A percentile compares a stretch with the other conserved stretches of the same genome.
Evolutionary conservation across 495 filamentous ascomycete species (phyloP).

Genomic region (Hypoxylon rickii): DNA sequence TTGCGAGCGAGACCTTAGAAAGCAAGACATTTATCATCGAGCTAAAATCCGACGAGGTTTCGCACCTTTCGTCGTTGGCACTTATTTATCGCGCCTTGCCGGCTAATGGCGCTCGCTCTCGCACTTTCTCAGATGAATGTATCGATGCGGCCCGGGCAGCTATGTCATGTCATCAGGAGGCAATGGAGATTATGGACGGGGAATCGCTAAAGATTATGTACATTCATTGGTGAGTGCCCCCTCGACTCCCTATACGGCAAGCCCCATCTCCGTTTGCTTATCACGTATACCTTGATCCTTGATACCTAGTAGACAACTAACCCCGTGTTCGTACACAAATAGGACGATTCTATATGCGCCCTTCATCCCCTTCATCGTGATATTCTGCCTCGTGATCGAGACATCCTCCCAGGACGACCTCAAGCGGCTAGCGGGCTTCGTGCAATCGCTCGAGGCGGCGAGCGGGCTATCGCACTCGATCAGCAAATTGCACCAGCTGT

Average conservation of each 20-base stretch:
- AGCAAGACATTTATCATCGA: conserved; percentile 51
- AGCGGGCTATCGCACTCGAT: conserved; percentile 59
- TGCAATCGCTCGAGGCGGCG: conserved; percentile 57
- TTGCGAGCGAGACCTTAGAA: conserved; percentile 26
- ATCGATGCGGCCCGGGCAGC: conserved; percentile 62
- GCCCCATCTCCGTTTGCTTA: neutral
- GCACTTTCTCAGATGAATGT: conserved; percentile 62
- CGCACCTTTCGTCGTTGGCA: conserved; percentile 56
- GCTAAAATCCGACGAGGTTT: conserved; percentile 59
- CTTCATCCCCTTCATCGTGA: conserved; percentile 70
- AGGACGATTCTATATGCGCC: conserved; percentile 69
- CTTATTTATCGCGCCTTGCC: conserved; percentile 69
- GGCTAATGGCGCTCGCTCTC: conserved; percentile 41
- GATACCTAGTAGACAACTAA: neutral
- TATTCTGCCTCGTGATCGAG: conserved; percentile 71
- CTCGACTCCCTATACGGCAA: neutral
- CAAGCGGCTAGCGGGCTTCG: conserved; percentile 58
- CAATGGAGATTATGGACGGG: conserved; percentile 55
- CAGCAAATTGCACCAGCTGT: conserved; percentile 62
- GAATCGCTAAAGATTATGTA: conserved; percentile 57
- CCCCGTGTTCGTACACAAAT: neutral
- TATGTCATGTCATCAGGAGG: conserved; percentile 57
- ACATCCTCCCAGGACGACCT: conserved; percentile 55
- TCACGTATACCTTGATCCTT: neutral
- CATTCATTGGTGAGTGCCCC: conserved; percentile 61